Conservation (phyloP, 768 basidiomycete genomes). For the Russula brevipes region DNA sequence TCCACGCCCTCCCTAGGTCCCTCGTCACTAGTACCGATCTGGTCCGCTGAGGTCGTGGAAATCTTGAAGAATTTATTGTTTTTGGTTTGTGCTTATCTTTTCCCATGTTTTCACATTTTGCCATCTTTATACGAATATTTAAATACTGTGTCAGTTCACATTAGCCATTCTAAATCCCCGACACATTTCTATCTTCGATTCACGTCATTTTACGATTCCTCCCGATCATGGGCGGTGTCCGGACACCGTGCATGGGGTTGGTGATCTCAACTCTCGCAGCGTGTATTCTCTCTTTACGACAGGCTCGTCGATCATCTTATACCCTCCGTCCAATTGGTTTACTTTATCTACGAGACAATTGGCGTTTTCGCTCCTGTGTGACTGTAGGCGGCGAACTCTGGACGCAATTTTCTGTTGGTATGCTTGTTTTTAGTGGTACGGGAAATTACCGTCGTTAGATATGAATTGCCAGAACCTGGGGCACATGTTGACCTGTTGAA, state of each 20-base stretch:
- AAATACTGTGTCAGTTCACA: background rate
- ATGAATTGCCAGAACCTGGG: no score
- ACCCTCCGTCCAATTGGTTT: conserved; percentile 13
- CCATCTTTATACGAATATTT: background rate
- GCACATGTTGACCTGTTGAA: no score
- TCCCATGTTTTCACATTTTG: no score
- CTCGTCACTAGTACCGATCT: background rate
- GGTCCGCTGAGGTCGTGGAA: background rate
- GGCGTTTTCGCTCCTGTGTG: background rate
- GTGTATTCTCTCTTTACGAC: conserved; percentile 2
- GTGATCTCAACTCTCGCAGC: background rate
- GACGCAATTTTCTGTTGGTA: background rate
- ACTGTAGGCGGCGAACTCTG: conserved; percentile 5
- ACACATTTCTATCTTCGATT: background rate
- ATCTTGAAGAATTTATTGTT: background rate
- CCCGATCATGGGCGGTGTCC: conserved; percentile 3
- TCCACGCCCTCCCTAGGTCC: background rate
- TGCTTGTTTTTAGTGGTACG: no score
- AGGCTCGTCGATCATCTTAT: conserved; percentile 11
- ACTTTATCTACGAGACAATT: conserved; percentile 6
- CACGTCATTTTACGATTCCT: conserved; percentile 9
- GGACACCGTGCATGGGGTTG: conserved; percentile 8
- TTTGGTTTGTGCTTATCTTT: background rate
- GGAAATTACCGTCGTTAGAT: no score
- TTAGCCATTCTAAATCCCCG: background rate